A percentile compares a stretch with the other conserved stretches of the same genome.
Conservation (phyloP, 176 grass and related monocot species). For the Cenchrus fungigraminus region DNA sequence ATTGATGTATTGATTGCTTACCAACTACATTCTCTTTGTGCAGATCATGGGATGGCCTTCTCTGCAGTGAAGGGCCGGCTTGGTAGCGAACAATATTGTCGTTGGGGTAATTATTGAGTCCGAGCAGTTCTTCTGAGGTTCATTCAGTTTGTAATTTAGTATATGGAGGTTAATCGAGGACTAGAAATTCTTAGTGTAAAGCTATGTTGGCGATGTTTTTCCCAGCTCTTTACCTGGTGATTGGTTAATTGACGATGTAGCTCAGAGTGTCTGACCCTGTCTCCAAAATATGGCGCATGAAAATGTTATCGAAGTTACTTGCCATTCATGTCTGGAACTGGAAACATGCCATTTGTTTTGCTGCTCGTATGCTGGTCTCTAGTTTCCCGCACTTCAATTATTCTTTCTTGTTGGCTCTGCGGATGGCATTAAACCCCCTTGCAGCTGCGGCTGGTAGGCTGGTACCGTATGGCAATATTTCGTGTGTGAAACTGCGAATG, state of each 20-base stretch:
- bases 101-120: constrained; percentile 5
- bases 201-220: constrained; percentile 31
- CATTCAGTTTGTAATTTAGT: constrained; percentile 36
- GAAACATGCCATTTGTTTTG: background rate
- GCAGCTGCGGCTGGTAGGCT: too few species aligned
- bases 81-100: background rate
- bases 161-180: constrained; percentile 22
- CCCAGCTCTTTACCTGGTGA: constrained; percentile 3
- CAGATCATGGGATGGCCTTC: constrained; percentile 34
- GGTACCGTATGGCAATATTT: too few species aligned
- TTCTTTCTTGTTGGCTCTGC: too few species aligned
- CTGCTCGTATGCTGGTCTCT: background rate
- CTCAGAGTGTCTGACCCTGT: constrained; percentile 30
- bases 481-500: too few species aligned
- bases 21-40: background rate
- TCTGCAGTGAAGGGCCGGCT: background rate
- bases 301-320: background rate
- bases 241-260: constrained; percentile 53
- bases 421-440: too few species aligned
- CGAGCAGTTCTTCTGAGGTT: constrained; percentile 9
- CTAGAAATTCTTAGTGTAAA: constrained; percentile 50
- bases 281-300: background rate
- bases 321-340: background rate
- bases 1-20: background rate
- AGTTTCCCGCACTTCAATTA: too few species aligned